Conservation (phyloP, 1,139 yeast species). For the Geotrichum europaeum region DNA sequence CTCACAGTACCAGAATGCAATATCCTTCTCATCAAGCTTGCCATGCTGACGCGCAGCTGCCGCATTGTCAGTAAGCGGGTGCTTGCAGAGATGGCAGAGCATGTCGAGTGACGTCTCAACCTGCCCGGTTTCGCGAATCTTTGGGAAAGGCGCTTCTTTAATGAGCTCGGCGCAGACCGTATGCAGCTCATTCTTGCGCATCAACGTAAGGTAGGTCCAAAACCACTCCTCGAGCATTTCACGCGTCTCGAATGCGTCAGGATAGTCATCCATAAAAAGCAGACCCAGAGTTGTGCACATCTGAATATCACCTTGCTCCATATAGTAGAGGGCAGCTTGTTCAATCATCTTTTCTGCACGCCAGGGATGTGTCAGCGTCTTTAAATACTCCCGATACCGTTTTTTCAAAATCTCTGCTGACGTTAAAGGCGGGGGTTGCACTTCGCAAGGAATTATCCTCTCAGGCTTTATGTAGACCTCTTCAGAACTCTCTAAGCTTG, state of each 20-base stretch:
- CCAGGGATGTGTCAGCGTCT: conserved; percentile 45
- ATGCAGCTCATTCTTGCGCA: conserved; percentile 50
- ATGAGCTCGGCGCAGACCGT: conserved; percentile 54
- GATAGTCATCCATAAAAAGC: conserved; percentile 46
- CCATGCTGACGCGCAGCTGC: conserved; percentile 27
- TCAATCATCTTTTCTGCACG: conserved; percentile 40
- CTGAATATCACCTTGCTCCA: conserved; percentile 59
- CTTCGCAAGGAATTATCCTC: not conserved
- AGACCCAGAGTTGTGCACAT: conserved; percentile 56
- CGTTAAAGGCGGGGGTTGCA: not conserved
- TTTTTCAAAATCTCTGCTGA: not conserved
- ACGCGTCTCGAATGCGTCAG: conserved; percentile 27
- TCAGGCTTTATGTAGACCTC: not conserved
- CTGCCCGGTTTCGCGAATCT: conserved; percentile 44
- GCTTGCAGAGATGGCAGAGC: conserved; percentile 63
- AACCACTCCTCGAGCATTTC: conserved; percentile 48
- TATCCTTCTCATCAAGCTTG: conserved; percentile 22
- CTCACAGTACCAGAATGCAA: conserved; percentile 84
- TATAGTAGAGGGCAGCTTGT: conserved; percentile 49
- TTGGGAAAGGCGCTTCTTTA: conserved; percentile 41
- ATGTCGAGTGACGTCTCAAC: conserved; percentile 55
- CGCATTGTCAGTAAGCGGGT: conserved; percentile 58
- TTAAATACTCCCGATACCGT: conserved; percentile 20
- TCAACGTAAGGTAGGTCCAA: conserved; percentile 49
- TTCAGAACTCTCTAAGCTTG: conserved; percentile 1